phyloP scores from a whole-genome alignment of 169 alveolate species.

The Plasmodium cynomolgi region DNA sequence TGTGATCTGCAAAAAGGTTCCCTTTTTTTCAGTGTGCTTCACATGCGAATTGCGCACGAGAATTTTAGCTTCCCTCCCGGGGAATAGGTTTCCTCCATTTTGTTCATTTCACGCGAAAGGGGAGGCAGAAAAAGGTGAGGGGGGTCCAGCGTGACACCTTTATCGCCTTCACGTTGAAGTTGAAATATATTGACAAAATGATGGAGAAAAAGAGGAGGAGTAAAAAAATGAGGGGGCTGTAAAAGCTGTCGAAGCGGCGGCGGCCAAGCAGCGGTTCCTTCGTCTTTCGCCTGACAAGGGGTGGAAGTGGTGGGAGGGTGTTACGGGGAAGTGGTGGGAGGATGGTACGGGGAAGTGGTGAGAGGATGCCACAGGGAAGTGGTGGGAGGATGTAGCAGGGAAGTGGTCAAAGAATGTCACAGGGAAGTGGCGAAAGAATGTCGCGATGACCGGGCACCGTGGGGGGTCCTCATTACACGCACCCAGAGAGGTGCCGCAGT shows the following conservation, averaged over 20 bases:
- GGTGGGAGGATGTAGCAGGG: background rate
- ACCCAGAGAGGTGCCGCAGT: background rate
- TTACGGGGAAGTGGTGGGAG: background rate
- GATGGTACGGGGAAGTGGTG: background rate
- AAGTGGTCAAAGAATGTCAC: background rate
- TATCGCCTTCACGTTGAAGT: slow-evolving; percentile 17
- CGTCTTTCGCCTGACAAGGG: slow-evolving; percentile 42
- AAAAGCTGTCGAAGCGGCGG: slow-evolving; percentile 65
- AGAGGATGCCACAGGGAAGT: background rate
- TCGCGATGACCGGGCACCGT: background rate
- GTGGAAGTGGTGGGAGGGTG: background rate
- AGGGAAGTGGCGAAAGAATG: background rate
- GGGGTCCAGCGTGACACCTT: background rate
- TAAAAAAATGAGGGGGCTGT: slow-evolving; percentile 47
- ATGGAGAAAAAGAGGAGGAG: slow-evolving; percentile 48
- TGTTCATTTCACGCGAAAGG: background rate
- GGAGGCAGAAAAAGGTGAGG: background rate
- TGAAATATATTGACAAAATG: slow-evolving; percentile 46
- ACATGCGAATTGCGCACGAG: background rate
- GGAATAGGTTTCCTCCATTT: background rate
- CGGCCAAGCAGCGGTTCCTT: slow-evolving; percentile 35
- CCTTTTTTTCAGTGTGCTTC: background rate
- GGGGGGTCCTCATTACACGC: background rate
- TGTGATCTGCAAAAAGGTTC: background rate
- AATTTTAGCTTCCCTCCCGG: background rate